Evolutionary conservation across 2,329 filamentous ascomycete species (phyloP).

Genomic region (Huntiella savannae): DNA sequence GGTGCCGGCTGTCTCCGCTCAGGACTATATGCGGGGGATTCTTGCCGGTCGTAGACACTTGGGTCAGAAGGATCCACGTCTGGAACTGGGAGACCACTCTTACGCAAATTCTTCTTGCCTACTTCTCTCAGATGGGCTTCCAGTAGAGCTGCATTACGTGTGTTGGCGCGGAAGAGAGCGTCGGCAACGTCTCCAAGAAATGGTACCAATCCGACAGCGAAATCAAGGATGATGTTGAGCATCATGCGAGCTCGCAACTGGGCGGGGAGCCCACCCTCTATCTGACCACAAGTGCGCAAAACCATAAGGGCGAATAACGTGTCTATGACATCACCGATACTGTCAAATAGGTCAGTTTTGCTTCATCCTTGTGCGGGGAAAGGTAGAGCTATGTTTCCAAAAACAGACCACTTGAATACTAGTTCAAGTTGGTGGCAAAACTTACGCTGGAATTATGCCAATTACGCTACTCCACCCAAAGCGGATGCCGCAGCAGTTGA

Average conservation of each 20-base stretch:
- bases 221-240: constrained; percentile 58
- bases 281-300: constrained; percentile 47
- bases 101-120: constrained; percentile 37
- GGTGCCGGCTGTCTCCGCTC: constrained; percentile 1
- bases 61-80: constrained; percentile 33
- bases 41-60: constrained; percentile 27
- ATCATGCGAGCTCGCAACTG: constrained; percentile 52
- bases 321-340: constrained; percentile 59
- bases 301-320: constrained; percentile 57
- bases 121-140: constrained; percentile 50
- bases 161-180: constrained; percentile 55
- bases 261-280: constrained; percentile 57
- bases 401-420: not conserved
- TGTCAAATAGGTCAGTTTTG: constrained; percentile 17
- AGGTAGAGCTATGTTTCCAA: too few species aligned
- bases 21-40: not conserved
- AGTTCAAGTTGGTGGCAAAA: constrained; percentile 14
- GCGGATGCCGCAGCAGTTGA: constrained; percentile 60
- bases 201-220: constrained; percentile 53
- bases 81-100: constrained; percentile 27
- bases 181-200: constrained; percentile 61
- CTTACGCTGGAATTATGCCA: constrained; percentile 63
- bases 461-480: constrained; percentile 85
- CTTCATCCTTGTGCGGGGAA: too few species aligned
- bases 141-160: constrained; percentile 51